Evolutionary conservation across 257 asterid genomes (phyloP), one percentile per base, ranked within the genome.

Genomic region (Lavandula angustifolia): DNA sequence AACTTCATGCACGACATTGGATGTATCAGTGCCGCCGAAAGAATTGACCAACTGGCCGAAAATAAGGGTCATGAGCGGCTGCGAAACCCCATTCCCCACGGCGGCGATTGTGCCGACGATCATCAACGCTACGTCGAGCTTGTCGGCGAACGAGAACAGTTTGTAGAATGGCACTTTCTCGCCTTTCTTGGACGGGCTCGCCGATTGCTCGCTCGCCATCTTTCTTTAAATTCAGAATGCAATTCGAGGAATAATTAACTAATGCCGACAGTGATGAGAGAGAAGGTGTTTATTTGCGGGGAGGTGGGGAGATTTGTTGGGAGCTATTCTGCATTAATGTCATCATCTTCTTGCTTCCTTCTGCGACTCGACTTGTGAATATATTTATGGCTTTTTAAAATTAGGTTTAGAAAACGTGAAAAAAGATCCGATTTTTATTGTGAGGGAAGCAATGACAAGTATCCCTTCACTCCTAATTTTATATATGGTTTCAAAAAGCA

Each of bases 61-160:
- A 4, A 87, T 63, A 16, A 87, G 69, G 5, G 95, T 78, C 96
- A 85, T 90, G n/a, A 84, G 0, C 33, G 96, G 95, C 79, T 85
- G 95, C 3, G 96, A 29, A 37, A 84, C 14, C 12, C 97, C 97
- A 57, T 75, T 84, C 0, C 60, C 87, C 7, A 76, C 37, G 7
- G 95, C 95, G 5, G 76, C 62, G 7, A 90, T 11, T 0, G 87
- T 77, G 32, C 97, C 97, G 3, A 64, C 56, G 2, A 68, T 29
- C 66, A 90, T 84, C 7, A 90, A 51, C 3, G 58, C 38, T 5
- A 73, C 33, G 59, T 90, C 97, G 1, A 73, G 7, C 41, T 73
- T 72, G 35, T 87, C 95, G 3, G 96, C 95, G n/a, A 85, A 84
- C 0, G 78, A 50, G 46, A 85, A 90, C 16, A 90, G 84, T 42